Base-by-base conservation (phyloP, 192 early-diverging fungal species). In the Gaertneriomyces semiglobifer region DNA sequence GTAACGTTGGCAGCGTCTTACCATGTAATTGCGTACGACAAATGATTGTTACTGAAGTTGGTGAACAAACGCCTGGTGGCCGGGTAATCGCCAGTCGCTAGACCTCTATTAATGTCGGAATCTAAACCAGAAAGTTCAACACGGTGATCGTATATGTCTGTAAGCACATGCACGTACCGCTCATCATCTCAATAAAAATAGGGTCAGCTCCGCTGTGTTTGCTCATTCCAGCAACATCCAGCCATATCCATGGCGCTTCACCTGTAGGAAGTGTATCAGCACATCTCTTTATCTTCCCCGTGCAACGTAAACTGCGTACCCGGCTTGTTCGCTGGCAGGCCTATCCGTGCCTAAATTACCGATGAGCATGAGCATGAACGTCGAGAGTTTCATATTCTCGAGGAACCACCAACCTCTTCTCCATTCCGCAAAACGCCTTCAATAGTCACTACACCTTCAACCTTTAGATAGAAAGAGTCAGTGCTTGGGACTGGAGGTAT, bases 11-110 rank as follows among this genome's bases (percentile, higher is more conserved):
- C 2, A 48, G 9, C 7, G 45, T 12, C 66, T 68, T 85, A 96
- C 94, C 94, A 96, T 38, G 94, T 96, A 38, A 94, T 78, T 10
- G 89, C 81, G 62, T 96, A 96, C 69, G 89, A 86, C 38, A 92
- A 72, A 67, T 96, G 94, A 64, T 88, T 86, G 70, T 96, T 96
- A 20, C 87, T 79, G 57, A 94, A 83, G 52, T 91, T 88, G 41
- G 93, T 84, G 41, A 80, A 78, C 41, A 87, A 78, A 5, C 83
- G 84, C 48, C 87, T 80, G 48, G 88, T 86, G 8, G 93, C 75
- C 2, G 94, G 94, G 52, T 90, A 79, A 12, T 88, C 86, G 20
- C 76, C 74, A 19, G 82, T 73, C 39, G 79, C 78, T 45, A 82
- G 59, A 20, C 74, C 16, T 61, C 39, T 44, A 55, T 88, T 84